phyloP scores from a whole-genome alignment of 345 rosid species.

The Gossypium raimondii region DNA sequence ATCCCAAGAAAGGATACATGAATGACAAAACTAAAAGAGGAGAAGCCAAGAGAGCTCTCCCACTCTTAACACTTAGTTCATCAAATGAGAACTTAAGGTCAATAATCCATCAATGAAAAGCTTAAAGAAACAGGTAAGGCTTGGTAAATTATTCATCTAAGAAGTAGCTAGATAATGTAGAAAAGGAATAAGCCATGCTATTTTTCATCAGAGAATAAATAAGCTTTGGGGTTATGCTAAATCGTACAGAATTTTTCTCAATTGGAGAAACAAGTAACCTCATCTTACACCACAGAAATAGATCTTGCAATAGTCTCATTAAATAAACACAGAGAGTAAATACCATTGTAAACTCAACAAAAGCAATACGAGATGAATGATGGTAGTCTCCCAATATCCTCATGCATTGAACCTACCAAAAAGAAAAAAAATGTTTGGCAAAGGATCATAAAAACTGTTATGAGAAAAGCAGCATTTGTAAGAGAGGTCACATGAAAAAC shows the following conservation, averaged over 20 bases:
- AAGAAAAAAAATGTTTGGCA: background rate
- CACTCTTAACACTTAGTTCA: background rate
- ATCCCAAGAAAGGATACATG: background rate
- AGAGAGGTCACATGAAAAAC: conserved; percentile 4
- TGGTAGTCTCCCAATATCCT: conserved; percentile 91
- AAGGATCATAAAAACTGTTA: background rate
- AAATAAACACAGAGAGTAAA: conserved; percentile 13
- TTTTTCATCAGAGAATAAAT: background rate
- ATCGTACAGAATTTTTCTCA: too few relatives aligned
- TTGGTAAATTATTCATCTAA: background rate
- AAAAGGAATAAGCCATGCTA: background rate
- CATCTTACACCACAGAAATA: background rate
- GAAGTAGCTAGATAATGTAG: background rate
- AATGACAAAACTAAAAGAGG: background rate
- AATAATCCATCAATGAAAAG: background rate
- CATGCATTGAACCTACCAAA: conserved; percentile 70
- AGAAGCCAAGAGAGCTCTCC: background rate
- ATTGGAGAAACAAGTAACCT: too few relatives aligned
- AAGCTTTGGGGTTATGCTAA: background rate
- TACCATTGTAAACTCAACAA: conserved; percentile 89
- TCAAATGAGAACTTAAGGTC: background rate
- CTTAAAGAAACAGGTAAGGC: background rate
- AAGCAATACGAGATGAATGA: conserved; percentile 91
- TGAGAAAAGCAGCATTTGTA: background rate
- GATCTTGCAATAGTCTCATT: background rate